Conservation (phyloP, 1,139 yeast genomes). For the Scheffersomyces parashehatae region DNA sequence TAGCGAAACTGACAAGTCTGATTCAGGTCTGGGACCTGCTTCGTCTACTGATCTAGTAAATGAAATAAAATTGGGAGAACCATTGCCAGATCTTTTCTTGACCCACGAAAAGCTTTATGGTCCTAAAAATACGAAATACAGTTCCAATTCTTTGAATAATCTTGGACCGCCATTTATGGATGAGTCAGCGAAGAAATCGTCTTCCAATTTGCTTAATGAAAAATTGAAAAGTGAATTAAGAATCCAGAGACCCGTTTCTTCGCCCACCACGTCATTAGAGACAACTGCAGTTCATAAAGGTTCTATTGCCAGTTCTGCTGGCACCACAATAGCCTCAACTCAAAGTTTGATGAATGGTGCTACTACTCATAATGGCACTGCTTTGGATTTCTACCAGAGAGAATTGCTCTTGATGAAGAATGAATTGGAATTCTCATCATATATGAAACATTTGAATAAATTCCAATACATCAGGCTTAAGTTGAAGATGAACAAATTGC, state of each 20-base stretch:
- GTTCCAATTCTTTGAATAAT: conserved; percentile 1
- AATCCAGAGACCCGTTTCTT: conserved; percentile 18
- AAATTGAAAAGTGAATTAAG: conserved; percentile 17
- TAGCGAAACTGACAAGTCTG: not conserved
- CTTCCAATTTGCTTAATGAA: conserved; percentile 14
- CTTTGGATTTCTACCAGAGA: conserved; percentile 51
- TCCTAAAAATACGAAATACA: conserved; percentile 6
- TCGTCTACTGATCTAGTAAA: not conserved
- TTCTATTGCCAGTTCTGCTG: not conserved
- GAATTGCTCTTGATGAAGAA: conserved; percentile 59
- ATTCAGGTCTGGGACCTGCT: not conserved
- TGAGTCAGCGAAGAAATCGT: conserved; percentile 3
- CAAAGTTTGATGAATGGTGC: not conserved
- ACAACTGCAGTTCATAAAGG: conserved; percentile 22
- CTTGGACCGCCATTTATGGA: not conserved
- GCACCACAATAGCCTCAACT: not conserved
- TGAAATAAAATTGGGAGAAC: conserved; percentile 16
- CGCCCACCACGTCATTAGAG: conserved; percentile 27
- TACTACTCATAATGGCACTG: conserved; percentile 19
- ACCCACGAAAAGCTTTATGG: conserved; percentile 38
- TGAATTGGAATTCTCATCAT: conserved; percentile 63
- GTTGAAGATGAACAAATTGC: conserved; percentile 25
- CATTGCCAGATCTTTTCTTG: conserved; percentile 26
- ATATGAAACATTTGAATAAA: conserved; percentile 53
- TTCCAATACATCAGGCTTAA: conserved; percentile 43